These are phyloP conservation scores for Pichia pseudocactophila DNA, from an alignment of 805 yeast species.

Conservation along the genomic window DNA sequence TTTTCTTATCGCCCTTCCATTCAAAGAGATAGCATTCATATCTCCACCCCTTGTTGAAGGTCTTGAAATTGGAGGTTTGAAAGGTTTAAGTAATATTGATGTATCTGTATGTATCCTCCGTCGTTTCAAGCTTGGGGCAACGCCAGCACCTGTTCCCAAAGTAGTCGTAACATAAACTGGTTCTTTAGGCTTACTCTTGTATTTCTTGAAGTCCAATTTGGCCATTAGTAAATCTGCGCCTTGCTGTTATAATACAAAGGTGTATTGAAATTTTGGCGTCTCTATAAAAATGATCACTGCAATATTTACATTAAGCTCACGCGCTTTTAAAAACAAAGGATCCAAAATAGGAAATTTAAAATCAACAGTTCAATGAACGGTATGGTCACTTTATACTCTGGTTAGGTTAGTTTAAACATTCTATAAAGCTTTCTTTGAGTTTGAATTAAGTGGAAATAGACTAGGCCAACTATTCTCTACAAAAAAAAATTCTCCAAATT, in stretches of 20 bases:
- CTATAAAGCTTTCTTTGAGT: too few relatives aligned
- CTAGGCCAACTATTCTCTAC: too few relatives aligned
- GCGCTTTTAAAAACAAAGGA: background rate
- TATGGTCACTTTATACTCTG: too few relatives aligned
- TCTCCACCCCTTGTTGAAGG: constrained; percentile 15
- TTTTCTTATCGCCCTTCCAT: constrained; percentile 14
- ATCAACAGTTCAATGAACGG: background rate
- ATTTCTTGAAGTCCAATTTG: constrained; percentile 10
- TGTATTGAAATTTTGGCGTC: too few relatives aligned
- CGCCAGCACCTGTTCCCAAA: constrained; percentile 64
- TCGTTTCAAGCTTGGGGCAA: constrained; percentile 48
- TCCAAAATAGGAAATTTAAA: background rate
- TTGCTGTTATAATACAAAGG: too few relatives aligned
- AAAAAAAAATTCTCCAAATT: too few relatives aligned
- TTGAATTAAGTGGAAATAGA: too few relatives aligned
- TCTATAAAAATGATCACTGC: too few relatives aligned
- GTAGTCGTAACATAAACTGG: constrained; percentile 24
- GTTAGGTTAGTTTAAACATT: too few relatives aligned
- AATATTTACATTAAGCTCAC: too few relatives aligned
- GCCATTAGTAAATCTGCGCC: background rate
- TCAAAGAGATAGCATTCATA: background rate
- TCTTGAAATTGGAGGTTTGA: constrained; percentile 48
- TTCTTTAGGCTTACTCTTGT: constrained; percentile 13
- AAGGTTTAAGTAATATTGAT: constrained; percentile 51
- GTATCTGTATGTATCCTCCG: constrained; percentile 47